Evolutionary conservation across 2,329 filamentous ascomycete species (phyloP).

Genomic region (Colletotrichum cordylinicola): DNA sequence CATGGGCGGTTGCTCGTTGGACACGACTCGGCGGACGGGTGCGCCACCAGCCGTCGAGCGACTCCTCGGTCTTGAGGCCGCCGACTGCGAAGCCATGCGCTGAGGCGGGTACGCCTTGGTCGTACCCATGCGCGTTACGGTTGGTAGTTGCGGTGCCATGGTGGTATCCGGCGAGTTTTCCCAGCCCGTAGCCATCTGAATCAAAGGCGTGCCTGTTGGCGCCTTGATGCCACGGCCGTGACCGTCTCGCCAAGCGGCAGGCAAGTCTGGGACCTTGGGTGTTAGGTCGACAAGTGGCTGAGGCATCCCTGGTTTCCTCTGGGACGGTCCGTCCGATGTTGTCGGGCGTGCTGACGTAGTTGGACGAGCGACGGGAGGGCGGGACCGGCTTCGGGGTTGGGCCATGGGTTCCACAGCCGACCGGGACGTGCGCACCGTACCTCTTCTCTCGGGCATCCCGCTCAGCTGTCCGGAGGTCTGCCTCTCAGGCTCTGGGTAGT

Average conservation of each 20-base stretch:
- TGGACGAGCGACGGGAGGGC: conserved; percentile 25
- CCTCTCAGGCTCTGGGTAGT: conserved; percentile 23
- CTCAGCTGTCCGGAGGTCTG: conserved; percentile 41
- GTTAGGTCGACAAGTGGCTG: conserved; percentile 74
- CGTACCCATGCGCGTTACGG: conserved; percentile 16
- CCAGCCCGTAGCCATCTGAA: conserved; percentile 47
- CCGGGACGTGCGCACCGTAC: conserved; percentile 39
- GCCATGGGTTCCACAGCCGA: conserved; percentile 17
- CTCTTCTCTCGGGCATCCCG: conserved; percentile 36
- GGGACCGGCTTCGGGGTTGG: conserved; percentile 16
- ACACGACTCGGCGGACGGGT: conserved; percentile 15
- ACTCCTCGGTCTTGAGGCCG: conserved; percentile 13
- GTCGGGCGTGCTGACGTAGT: conserved; percentile 28
- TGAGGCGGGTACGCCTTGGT: conserved; percentile 17
- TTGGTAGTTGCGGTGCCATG: conserved; percentile 9
- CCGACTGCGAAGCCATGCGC: conserved; percentile 20
- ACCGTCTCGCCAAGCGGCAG: conserved; percentile 59
- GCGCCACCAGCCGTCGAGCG: conserved; percentile 15
- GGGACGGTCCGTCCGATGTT: conserved; percentile 21
- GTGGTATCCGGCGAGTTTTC: conserved; percentile 5
- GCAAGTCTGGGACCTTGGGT: conserved; percentile 67
- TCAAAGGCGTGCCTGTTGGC: conserved; percentile 47
- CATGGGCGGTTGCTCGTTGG: conserved; percentile 22
- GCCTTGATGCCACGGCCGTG: conserved; percentile 54
- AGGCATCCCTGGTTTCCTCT: conserved; percentile 38